Evolutionary conservation across 495 filamentous ascomycete genomes (phyloP).

Genomic region (Cercophora newfieldiana): DNA sequence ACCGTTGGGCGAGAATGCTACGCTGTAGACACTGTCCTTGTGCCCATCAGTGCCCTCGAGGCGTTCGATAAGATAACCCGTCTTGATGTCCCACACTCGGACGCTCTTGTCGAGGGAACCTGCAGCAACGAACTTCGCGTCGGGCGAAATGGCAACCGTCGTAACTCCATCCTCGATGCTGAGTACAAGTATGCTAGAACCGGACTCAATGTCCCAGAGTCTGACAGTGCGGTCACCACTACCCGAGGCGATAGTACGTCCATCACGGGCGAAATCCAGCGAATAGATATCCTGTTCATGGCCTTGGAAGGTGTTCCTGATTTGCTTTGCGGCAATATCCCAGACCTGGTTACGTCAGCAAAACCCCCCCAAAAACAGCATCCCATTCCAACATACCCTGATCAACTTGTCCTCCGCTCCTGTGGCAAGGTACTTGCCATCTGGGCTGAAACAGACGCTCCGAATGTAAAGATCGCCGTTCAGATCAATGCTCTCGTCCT

Average conservation of each 20-base stretch:
- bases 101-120: conserved; percentile 90
- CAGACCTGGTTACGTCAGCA: conserved; percentile 62
- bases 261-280: conserved; percentile 85
- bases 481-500: conserved; percentile 81
- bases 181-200: conserved; percentile 70
- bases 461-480: conserved; percentile 86
- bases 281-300: conserved; percentile 95
- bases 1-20: conserved; percentile 86
- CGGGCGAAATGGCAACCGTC: conserved; percentile 88
- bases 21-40: conserved; percentile 90
- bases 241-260: conserved; percentile 84
- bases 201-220: conserved; percentile 82
- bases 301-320: conserved; percentile 78
- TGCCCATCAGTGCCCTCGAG: conserved; percentile 85
- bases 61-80: conserved; percentile 78
- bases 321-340: conserved; percentile 75
- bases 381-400: conserved; percentile 57
- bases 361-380: not conserved
- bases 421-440: conserved; percentile 84
- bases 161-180: conserved; percentile 90
- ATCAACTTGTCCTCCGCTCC: conserved; percentile 92
- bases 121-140: conserved; percentile 81
- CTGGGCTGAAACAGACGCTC: conserved; percentile 91
- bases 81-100: conserved; percentile 81
- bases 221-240: conserved; percentile 86